Base-by-base conservation (phyloP, 306 rosid species). In the Sophora flavescens region DNA sequence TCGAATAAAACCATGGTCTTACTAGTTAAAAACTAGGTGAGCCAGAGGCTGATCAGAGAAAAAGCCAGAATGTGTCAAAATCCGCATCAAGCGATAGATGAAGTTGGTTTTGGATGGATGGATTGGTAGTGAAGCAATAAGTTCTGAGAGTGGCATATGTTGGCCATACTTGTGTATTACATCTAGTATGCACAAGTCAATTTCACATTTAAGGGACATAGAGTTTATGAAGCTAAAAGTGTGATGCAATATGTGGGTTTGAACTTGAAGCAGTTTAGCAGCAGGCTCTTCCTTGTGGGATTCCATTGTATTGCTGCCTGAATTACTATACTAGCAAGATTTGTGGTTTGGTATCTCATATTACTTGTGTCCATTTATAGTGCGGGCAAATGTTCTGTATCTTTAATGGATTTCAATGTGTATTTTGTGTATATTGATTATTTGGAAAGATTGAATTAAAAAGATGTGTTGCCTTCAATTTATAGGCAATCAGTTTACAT, bases 71-170 rank as follows among this genome's bases (percentile, higher is more conserved):
- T 70, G 83, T 0, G 78, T 56, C 10, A 84, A 60, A 30, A 84
- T 45, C 11, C 84, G 71, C 90, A 88, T 88, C 2, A 88, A 76
- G 35, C 87, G 89, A 6, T 39, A 6, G 45, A 84, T 42, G 47
- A 4, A 45, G 1, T 16, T 50, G 7, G 83, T 8, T 77, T 75
- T 88, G 4, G 77, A 38, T 6, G 87, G 82, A 8, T 77, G 76
- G 41, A 88, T 44, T 6, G 41, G 57, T 16, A 90, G 84, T 0
- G 70, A 51, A 3, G 50, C 56, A 57, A 66, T 63, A 59, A 90
- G 87, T 28, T 58, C 5, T 5, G 91, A 72, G 10, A 88, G 87
- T n/a, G 87, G 67, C 58, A 90, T 83, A 42, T 89, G 87, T 69
- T 81, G 59, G 70, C 86, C 92, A 63, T 86, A 80, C 30, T 56